These are phyloP conservation scores for Xanthoceras sorbifolium DNA, from an alignment of 345 rosid species.

Conservation along the genomic window DNA sequence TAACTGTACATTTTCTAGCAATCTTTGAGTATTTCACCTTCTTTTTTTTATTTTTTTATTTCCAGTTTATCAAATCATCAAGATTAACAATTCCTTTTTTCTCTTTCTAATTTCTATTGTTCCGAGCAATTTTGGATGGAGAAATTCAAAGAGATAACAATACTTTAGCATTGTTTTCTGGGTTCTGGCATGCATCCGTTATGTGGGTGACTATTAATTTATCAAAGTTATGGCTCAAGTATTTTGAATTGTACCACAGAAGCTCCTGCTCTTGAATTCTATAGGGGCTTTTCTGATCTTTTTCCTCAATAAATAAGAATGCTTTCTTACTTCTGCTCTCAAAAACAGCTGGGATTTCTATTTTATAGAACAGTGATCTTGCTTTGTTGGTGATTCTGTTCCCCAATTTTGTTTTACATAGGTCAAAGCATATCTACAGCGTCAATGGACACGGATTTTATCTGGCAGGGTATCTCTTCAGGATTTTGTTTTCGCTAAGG, in stretches of 20 bases:
- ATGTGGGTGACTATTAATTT: too few relatives aligned
- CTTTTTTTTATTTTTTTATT: too few relatives aligned
- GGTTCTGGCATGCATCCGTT: too few relatives aligned
- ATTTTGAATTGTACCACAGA: not conserved
- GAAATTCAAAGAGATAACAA: too few relatives aligned
- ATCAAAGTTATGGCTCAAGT: not conserved
- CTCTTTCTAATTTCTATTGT: too few relatives aligned
- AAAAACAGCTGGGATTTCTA: not conserved
- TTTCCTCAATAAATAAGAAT: not conserved
- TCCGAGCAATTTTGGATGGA: too few relatives aligned
- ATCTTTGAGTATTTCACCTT: too few relatives aligned
- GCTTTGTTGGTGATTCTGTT: too few relatives aligned
- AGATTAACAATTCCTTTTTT: too few relatives aligned
- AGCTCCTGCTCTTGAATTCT: not conserved
- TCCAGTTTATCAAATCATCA: too few relatives aligned
- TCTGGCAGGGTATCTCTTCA: conserved; percentile 86
- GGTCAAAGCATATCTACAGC: conserved; percentile 79
- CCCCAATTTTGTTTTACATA: conserved; percentile 18
- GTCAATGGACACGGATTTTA: conserved; percentile 87
- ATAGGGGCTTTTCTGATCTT: not conserved
- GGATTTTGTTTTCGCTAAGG: conserved; percentile 95
- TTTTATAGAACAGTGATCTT: conserved; percentile 1
- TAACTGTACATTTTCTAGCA: too few relatives aligned
- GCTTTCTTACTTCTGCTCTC: not conserved
- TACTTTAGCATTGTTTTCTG: too few relatives aligned